Evolutionary conservation across 805 yeast genomes (phyloP).

Genomic region (Metschnikowia borealis): DNA sequence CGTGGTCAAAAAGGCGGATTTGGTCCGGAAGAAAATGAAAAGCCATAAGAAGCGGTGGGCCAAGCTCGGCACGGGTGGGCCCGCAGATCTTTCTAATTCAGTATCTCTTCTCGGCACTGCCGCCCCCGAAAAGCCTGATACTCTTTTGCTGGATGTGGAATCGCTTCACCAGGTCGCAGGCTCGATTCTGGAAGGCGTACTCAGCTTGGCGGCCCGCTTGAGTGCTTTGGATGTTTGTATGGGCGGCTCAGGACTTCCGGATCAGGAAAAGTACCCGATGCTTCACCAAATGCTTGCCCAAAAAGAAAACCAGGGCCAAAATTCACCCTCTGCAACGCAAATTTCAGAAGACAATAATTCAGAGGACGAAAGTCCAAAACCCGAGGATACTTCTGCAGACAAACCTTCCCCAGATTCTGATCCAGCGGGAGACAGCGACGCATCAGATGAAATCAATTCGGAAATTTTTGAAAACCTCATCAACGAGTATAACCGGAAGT

Average conservation of each 20-base stretch:
- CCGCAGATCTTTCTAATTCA: not conserved
- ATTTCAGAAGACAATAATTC: no score
- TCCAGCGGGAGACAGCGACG: not conserved
- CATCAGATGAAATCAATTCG: not conserved
- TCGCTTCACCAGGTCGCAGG: not conserved
- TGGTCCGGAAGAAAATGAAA: not conserved
- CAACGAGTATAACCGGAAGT: not conserved
- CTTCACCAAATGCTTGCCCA: not conserved
- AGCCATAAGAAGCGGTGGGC: not conserved
- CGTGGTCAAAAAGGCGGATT: conserved; percentile 24
- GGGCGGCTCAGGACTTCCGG: conserved; percentile 8
- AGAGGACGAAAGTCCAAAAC: no score
- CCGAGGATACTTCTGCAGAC: no score
- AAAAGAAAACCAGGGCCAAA: not conserved
- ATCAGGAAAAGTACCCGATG: conserved; percentile 9
- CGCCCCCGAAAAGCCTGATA: not conserved
- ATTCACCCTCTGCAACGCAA: not conserved
- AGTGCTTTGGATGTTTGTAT: conserved; percentile 3
- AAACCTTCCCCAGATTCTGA: no score
- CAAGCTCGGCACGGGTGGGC: not conserved
- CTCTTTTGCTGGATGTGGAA: not conserved
- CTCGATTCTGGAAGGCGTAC: not conserved
- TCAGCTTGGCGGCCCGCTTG: conserved; percentile 6
- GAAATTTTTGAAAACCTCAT: not conserved
- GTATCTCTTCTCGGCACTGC: not conserved